phyloP scores from a whole-genome alignment of 2,329 filamentous ascomycete genomes.

The Aspergillus puulaauensis region DNA sequence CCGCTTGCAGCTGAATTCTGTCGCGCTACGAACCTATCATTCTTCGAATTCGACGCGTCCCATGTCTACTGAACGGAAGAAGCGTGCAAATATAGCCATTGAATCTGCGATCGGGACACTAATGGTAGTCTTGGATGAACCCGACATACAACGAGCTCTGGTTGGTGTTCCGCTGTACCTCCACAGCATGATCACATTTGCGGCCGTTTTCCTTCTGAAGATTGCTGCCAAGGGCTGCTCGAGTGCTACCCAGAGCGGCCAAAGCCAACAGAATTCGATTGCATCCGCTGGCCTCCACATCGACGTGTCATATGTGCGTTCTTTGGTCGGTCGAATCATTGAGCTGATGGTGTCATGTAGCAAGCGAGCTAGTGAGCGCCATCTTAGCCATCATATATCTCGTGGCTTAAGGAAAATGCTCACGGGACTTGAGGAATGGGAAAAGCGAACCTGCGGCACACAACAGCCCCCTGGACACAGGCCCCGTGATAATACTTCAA shows the following conservation, averaged over 20 bases:
- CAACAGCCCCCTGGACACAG: constrained; percentile 23
- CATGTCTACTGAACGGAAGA: constrained; percentile 47
- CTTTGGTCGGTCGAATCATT: constrained; percentile 33
- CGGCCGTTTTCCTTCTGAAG: constrained; percentile 47
- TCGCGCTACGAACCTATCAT: constrained; percentile 49
- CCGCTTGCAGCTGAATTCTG: constrained; percentile 51
- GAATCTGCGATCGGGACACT: constrained; percentile 45
- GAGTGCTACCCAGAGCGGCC: constrained; percentile 31
- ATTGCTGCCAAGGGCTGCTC: constrained; percentile 43
- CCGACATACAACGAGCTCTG: constrained; percentile 43
- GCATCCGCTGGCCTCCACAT: constrained; percentile 36
- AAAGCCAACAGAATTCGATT: constrained; percentile 39
- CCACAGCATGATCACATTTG: constrained; percentile 50
- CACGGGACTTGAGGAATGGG: constrained; percentile 40
- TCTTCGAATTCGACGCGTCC: constrained; percentile 35
- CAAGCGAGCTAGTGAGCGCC: constrained; percentile 40
- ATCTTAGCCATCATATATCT: constrained; percentile 41
- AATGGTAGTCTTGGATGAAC: constrained; percentile 43
- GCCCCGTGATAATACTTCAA: constrained; percentile 27
- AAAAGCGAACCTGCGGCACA: constrained; percentile 29
- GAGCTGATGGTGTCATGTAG: constrained; percentile 41
- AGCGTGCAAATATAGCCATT: constrained; percentile 46
- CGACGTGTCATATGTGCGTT: constrained; percentile 36
- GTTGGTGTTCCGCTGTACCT: constrained; percentile 47
- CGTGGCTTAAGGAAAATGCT: constrained; percentile 41